Evolutionary conservation across 2,329 filamentous ascomycete species (phyloP).

Genomic region (Scleromitrula shiraiana): DNA sequence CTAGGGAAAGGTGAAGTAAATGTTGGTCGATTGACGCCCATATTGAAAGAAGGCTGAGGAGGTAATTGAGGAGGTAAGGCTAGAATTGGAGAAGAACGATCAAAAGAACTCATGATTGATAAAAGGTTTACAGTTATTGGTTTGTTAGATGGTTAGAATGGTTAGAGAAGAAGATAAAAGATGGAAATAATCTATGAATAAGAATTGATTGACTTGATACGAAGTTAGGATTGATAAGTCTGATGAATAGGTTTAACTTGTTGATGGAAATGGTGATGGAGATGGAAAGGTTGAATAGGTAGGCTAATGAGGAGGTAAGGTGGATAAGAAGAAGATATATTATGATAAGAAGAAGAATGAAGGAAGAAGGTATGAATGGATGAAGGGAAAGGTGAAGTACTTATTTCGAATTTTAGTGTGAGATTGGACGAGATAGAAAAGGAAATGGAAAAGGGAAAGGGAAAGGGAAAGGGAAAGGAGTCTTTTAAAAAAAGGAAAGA

Average conservation of each 20-base stretch:
- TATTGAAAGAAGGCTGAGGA: constrained; percentile 23
- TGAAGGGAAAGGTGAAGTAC: constrained; percentile 13
- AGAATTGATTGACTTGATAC: constrained; percentile 10
- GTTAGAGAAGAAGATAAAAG: background rate
- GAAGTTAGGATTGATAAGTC: background rate
- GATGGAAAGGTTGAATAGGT: constrained; percentile 6
- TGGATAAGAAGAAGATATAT: constrained; percentile 5
- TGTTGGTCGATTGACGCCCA: constrained; percentile 16
- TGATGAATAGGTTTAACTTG: background rate
- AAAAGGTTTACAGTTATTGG: constrained; percentile 5
- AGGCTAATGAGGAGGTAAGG: constrained; percentile 1
- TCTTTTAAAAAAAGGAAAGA: constrained; percentile 7
- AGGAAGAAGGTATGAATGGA: no score
- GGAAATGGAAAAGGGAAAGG: constrained; percentile 11
- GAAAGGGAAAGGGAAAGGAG: background rate
- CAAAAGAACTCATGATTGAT: constrained; percentile 24
- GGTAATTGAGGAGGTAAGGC: constrained; percentile 24
- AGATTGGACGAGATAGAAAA: constrained; percentile 7
- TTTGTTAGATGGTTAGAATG: background rate
- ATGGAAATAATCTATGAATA: background rate
- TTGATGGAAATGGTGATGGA: background rate
- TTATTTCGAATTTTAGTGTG: constrained; percentile 12
- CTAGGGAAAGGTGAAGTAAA: constrained; percentile 24
- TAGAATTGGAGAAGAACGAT: constrained; percentile 24
- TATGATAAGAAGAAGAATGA: background rate